Evolutionary conservation across 1,139 yeast species (phyloP).

Genomic region (Blastobotrys raffinosifermentans): DNA sequence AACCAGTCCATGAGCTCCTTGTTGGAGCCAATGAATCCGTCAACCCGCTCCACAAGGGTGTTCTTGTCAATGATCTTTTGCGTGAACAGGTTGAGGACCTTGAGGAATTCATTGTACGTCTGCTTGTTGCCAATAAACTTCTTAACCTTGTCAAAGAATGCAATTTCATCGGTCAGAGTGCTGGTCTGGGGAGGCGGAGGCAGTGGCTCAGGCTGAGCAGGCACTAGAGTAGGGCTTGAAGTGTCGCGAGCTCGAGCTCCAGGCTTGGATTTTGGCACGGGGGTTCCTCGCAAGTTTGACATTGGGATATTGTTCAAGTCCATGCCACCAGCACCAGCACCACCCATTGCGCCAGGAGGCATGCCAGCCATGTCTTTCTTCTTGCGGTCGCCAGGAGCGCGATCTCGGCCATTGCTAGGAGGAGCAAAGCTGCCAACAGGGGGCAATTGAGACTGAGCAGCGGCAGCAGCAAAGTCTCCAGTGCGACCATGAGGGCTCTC

Average conservation of each 20-base stretch:
- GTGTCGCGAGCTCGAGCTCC: conserved; percentile 1
- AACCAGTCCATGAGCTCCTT: conserved; percentile 86
- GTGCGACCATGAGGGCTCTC: conserved; percentile 50
- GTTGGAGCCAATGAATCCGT: conserved; percentile 75
- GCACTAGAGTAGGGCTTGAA: conserved; percentile 64
- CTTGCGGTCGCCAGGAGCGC: conserved; percentile 14
- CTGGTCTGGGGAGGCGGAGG: conserved; percentile 48
- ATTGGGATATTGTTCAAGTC: conserved; percentile 31
- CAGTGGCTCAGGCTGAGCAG: conserved; percentile 82
- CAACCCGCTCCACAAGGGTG: conserved; percentile 77
- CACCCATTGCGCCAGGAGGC: conserved; percentile 9
- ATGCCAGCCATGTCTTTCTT: conserved; percentile 12
- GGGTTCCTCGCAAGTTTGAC: conserved; percentile 33
- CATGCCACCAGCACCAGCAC: conserved; percentile 9
- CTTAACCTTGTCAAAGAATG: conserved; percentile 88
- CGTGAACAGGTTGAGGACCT: conserved; percentile 76
- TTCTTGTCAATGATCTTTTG: conserved; percentile 84
- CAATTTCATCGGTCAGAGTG: conserved; percentile 72
- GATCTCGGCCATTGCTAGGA: conserved; percentile 33
- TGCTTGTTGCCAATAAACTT: conserved; percentile 86
- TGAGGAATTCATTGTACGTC: conserved; percentile 84
- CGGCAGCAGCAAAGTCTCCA: conserved; percentile 28
- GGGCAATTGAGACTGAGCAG: conserved; percentile 46
- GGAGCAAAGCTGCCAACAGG: conserved; percentile 97
- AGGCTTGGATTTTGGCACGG: conserved; percentile 10